These are phyloP conservation scores for Cladosporium phlei DNA, from an alignment of 2,329 filamentous ascomycete species.

Conservation along the genomic window DNA sequence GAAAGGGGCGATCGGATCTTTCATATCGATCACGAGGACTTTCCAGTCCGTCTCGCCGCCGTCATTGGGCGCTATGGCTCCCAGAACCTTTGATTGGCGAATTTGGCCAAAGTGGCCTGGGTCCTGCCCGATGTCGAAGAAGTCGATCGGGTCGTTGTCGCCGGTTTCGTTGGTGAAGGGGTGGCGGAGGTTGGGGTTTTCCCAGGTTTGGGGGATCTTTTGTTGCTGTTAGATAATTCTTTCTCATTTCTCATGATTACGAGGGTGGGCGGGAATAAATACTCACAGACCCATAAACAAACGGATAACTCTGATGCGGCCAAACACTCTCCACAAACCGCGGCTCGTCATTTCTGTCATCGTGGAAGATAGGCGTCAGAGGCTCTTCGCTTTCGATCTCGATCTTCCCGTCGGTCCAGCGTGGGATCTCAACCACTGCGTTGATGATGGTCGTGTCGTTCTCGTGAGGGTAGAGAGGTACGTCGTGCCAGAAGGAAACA, in stretches of 20 bases:
- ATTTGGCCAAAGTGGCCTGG: slow-evolving; percentile 93
- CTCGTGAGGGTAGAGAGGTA: slow-evolving; percentile 94
- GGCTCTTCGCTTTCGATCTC: slow-evolving; percentile 99
- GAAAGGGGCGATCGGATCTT: slow-evolving; percentile 92
- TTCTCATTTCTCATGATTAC: too few species aligned
- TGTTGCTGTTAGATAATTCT: too few species aligned
- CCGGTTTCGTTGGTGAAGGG: slow-evolving; percentile 99
- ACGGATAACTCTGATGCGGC: slow-evolving; percentile 99
- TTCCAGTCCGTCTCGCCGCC: slow-evolving; percentile 99
- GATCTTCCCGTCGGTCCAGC: slow-evolving; percentile 99
- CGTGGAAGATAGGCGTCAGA: slow-evolving; percentile 99
- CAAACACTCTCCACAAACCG: slow-evolving; percentile 99
- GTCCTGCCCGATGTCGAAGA: slow-evolving; percentile 98
- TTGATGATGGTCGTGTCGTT: slow-evolving; percentile 86
- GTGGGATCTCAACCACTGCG: slow-evolving; percentile 99
- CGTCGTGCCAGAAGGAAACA: slow-evolving; percentile 95
- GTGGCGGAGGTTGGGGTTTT: slow-evolving; percentile 93
- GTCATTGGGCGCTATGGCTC: slow-evolving; percentile 97
- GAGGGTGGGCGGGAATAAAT: too few species aligned
- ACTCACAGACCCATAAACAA: slow-evolving; percentile 85
- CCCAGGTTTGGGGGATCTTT: slow-evolving; percentile 98
- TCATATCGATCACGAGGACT: slow-evolving; percentile 98
- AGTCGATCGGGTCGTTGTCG: slow-evolving; percentile 98
- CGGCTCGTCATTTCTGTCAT: slow-evolving; percentile 99
- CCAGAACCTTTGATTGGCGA: slow-evolving; percentile 99